These are phyloP conservation scores for Arthrobotrys entomopaga DNA, from an alignment of 2,329 filamentous ascomycete species.

Conservation along the genomic window DNA sequence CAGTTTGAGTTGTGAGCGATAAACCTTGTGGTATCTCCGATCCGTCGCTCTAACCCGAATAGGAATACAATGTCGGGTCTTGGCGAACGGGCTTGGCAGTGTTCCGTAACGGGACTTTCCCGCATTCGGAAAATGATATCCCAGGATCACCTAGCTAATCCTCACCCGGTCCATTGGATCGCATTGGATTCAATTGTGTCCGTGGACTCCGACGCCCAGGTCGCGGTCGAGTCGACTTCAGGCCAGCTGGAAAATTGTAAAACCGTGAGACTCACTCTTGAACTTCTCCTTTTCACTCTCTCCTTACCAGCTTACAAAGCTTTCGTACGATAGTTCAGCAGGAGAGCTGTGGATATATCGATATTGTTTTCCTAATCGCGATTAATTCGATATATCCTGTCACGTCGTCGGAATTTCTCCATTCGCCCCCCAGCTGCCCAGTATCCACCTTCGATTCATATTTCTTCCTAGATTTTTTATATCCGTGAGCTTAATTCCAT, in stretches of 20 bases:
- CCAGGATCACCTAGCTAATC: neutral
- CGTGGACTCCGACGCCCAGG: too few species aligned
- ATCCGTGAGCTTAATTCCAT: too few species aligned
- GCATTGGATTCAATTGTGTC: too few species aligned
- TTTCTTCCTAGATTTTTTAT: too few species aligned
- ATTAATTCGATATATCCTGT: too few species aligned
- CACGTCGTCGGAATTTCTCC: neutral
- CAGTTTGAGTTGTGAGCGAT: neutral
- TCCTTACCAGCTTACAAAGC: conserved; percentile 3
- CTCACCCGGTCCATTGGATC: neutral
- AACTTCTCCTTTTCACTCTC: conserved; percentile 3
- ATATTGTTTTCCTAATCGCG: too few species aligned
- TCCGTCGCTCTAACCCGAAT: conserved; percentile 25
- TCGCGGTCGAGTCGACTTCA: too few species aligned
- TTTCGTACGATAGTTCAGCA: neutral
- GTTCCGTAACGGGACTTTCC: conserved; percentile 27
- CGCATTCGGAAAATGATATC: conserved; percentile 45
- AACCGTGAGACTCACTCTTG: neutral
- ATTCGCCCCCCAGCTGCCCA: too few species aligned
- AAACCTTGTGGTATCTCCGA: conserved; percentile 7
- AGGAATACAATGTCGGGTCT: conserved; percentile 51
- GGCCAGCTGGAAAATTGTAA: too few species aligned
- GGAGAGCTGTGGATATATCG: too few species aligned
- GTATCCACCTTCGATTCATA: too few species aligned
- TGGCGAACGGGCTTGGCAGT: conserved; percentile 19